Evolutionary conservation across 805 yeast species (phyloP), one percentile per base, ranked within the genome.

Genomic region (Jamesozyma gamospora): DNA sequence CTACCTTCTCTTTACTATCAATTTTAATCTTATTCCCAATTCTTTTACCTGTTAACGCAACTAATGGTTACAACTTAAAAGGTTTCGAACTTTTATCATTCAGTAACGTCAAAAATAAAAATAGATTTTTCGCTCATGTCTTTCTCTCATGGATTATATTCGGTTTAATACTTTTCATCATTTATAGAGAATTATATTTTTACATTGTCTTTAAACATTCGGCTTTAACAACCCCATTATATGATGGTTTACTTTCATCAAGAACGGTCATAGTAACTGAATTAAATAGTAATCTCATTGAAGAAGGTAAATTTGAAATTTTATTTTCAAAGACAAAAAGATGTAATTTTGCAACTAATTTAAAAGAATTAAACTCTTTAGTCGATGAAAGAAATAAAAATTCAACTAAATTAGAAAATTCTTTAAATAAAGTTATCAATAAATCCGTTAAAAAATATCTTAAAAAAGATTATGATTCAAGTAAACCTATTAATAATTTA

Each of bases 131-230:
- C 58, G 92, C 90, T 7, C 87, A 82, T 51, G 79, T 79, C 6
- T 82, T 83, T 53, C 53, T 80, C 40, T 78, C 87, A 15, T 82
- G 92, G 92, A 47, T 74, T 24, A 77, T 72, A 53, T 82, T 79
- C 55, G 87, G 85, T 6, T 42, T 70, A n/a, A 68, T 79, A 29
- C 63, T 80, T 26, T 82, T 72, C 56, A 66, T 77, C 41, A 75
- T 83, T 43, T 83, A 81, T 68, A 75, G 79, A 52, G 94, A 83
- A 62, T 63, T 83, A 65, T 74, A 77, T 17, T 80, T 74, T 61
- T 83, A 82, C 58, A 69, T 74, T 25, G 70, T 82, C 8, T 75
- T 79, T 49, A 76, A 87, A 67, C 92, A 83, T 48, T 79, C 79
- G 18, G 48, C 77, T 31, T 87, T 81, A 62, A 71, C 84, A 28